Conservation (phyloP, 2,329 filamentous ascomycete genomes). For the Corinectria fuckeliana region DNA sequence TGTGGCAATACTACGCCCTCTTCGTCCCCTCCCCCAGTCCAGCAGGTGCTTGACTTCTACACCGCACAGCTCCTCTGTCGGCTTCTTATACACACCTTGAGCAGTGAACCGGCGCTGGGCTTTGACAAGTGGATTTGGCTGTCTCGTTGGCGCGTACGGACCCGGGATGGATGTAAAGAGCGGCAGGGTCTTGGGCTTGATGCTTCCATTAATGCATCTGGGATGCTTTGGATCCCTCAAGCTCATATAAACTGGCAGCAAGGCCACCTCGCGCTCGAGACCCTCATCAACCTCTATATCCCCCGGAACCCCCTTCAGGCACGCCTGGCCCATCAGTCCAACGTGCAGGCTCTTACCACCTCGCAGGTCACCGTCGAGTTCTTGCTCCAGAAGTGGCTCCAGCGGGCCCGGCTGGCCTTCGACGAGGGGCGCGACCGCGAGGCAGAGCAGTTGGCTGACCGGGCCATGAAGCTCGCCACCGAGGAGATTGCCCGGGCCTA, state of each 20-base stretch:
- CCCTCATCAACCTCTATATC: neutral
- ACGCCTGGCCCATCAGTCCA: neutral
- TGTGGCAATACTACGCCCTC: no score
- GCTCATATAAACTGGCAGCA: neutral
- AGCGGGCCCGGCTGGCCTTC: neutral
- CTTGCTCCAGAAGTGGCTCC: neutral
- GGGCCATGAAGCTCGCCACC: neutral
- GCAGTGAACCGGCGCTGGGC: neutral
- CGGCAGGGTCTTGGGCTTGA: neutral
- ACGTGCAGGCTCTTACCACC: conserved; percentile 4
- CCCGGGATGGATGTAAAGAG: neutral
- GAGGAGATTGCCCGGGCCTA: conserved; percentile 12
- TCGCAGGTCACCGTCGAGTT: conserved; percentile 8
- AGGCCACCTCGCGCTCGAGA: neutral
- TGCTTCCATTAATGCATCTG: neutral
- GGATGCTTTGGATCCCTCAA: neutral
- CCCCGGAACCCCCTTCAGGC: neutral
- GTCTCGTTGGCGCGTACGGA: neutral
- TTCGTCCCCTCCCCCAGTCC: neutral
- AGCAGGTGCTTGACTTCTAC: neutral
- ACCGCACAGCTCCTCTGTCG: neutral
- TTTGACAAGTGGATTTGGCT: conserved; percentile 2
- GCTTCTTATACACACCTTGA: neutral
- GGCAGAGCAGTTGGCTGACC: neutral
- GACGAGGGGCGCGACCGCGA: neutral